These are phyloP conservation scores for Magnaporthiopsis rhizophila DNA, from an alignment of 2,329 filamentous ascomycete genomes.

Conservation along the genomic window DNA sequence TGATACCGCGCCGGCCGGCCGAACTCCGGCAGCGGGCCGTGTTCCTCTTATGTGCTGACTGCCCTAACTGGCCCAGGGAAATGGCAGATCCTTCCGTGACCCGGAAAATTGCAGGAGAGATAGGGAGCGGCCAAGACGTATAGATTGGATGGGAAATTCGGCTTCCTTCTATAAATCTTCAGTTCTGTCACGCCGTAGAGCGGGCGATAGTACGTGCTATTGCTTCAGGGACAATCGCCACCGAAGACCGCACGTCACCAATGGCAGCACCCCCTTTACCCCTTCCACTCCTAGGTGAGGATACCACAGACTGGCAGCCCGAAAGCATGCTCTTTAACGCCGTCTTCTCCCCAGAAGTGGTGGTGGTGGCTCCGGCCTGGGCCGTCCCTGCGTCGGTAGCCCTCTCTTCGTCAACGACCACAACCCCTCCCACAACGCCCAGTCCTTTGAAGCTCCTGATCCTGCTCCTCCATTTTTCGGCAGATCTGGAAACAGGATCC, in stretches of 20 bases:
- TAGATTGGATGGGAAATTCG: too few species aligned
- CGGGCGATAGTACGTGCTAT: too few species aligned
- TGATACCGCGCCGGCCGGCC: background rate
- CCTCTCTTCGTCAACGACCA: background rate
- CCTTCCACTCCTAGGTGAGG: background rate
- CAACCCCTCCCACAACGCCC: background rate
- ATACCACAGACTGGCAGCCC: background rate
- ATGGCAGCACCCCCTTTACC: background rate
- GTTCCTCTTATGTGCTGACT: background rate
- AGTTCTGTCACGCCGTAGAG: too few species aligned
- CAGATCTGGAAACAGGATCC: background rate
- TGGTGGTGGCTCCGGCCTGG: too few species aligned
- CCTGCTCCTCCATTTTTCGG: background rate
- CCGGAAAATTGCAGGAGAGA: too few species aligned
- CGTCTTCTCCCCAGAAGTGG: too few species aligned
- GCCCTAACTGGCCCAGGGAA: too few species aligned
- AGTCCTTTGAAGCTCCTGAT: background rate
- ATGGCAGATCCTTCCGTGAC: too few species aligned
- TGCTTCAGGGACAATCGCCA: background rate
- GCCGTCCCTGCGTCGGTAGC: too few species aligned
- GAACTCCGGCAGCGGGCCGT: background rate
- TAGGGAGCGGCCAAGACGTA: too few species aligned
- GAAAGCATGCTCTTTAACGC: background rate
- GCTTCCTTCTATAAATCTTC: too few species aligned
- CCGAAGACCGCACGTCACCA: background rate